Conservation (phyloP, 192 early-diverging fungal genomes). For the Borealophlyctis nickersoniae region DNA sequence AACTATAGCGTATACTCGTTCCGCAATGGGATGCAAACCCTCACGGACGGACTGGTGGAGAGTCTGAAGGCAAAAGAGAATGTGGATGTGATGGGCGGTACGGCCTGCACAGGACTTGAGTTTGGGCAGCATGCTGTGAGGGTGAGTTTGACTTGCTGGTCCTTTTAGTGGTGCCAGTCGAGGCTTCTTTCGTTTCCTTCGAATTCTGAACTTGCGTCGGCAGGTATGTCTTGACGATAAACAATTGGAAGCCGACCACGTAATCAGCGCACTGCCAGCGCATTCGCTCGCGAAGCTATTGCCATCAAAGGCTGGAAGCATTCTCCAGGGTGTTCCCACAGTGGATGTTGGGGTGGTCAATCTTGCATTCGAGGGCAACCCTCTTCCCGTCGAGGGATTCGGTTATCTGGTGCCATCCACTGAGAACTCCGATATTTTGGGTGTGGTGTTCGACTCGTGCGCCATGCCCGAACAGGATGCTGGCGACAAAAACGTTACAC, state of each 20-base stretch:
- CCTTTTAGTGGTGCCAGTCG: too few relatives aligned
- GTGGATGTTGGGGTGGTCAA: conserved; percentile 85
- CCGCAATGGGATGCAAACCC: conserved; percentile 69
- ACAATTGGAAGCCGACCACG: conserved; percentile 42
- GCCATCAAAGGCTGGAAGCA: too few relatives aligned
- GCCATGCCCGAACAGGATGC: conserved; percentile 67
- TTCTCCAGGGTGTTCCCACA: too few relatives aligned
- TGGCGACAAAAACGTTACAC: conserved; percentile 33
- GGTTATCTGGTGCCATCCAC: conserved; percentile 83
- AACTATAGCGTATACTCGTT: conserved; percentile 80
- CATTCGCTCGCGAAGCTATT: conserved; percentile 47
- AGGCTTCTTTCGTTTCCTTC: neutral
- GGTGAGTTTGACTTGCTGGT: too few relatives aligned
- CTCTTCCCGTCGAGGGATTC: conserved; percentile 74
- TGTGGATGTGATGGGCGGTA: conserved; percentile 53
- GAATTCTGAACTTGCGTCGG: neutral
- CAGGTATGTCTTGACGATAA: conserved; percentile 33
- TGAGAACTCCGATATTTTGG: conserved; percentile 58
- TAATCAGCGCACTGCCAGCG: conserved; percentile 71
- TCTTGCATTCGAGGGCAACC: conserved; percentile 54
- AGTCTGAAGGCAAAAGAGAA: conserved; percentile 51
- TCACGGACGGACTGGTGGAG: conserved; percentile 55
- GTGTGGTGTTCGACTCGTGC: conserved; percentile 86
- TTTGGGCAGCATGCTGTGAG: too few relatives aligned
- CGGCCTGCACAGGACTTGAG: too few relatives aligned